Evolutionary conservation across 2,329 filamentous ascomycete genomes (phyloP), one percentile per base, ranked within the genome.

Genomic region (Cordyceps fumosorosea): DNA sequence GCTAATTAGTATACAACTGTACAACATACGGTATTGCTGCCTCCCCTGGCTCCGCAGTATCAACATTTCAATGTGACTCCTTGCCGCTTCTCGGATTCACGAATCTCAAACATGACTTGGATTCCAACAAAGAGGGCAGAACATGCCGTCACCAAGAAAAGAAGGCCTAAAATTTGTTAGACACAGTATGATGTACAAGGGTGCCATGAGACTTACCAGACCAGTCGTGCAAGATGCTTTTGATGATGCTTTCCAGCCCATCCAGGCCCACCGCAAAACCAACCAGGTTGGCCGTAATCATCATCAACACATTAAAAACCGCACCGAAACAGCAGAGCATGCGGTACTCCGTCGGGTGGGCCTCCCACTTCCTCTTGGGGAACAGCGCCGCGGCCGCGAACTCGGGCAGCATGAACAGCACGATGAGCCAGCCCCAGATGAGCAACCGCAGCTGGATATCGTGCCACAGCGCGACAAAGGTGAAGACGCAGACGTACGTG

Each of bases 391-490:
- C 79, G 0, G 86, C 91, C 8, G 89, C 77, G 67, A 93, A 84
- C 78, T 99, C 95, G 0, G 95, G 95, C 7, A 97, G 73, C 74
- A 99, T 91, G 76, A 99, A 99, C 26, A 98, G 77, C 0, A 96
- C 93, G 65, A 99, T 86, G 45, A 99, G 82, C 95, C 95, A 99
- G 32, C 95, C 93, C 95, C 95, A 99, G 74, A 96, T 89, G 37
- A 99, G 82, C 45, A 99, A 80, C 11, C 89, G 85, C 34, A 98
- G 83, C 76, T 96, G 89, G 70, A 99, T 96, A 69, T 99, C 95
- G 76, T 99, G 95, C 95, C 95, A 99, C 32, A 99, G 80, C 0
- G 95, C 96, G 26, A 99, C 95, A 70, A 99, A 99, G 0, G 92
- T 97, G 73, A 99, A 99, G 37, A 96, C 90, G 5, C 88, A 77